Conservation (phyloP, 2,329 filamentous ascomycete genomes). For the Penicillium italicum region DNA sequence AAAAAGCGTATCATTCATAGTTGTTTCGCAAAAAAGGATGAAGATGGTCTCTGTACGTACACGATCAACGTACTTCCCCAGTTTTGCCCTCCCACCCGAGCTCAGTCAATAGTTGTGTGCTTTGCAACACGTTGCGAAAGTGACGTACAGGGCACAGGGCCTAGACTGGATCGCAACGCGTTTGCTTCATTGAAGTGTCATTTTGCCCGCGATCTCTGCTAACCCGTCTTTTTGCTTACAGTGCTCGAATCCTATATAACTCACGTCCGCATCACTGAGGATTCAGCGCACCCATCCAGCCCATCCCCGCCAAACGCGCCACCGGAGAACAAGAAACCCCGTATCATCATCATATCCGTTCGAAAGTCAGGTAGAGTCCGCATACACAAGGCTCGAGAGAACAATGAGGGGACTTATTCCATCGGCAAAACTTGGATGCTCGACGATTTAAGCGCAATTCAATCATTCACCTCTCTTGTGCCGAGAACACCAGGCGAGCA, state of each 20-base stretch:
- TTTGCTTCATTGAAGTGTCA: neutral
- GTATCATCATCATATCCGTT: slow-evolving; percentile 90
- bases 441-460: slow-evolving; percentile 79
- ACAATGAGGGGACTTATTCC: slow-evolving; percentile 87
- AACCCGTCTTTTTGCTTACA: slow-evolving; percentile 33
- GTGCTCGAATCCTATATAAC: slow-evolving; percentile 95
- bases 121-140: neutral
- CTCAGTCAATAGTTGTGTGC: neutral
- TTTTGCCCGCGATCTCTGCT: slow-evolving; percentile 17
- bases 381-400: slow-evolving; percentile 96
- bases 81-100: neutral
- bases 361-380: slow-evolving; percentile 87
- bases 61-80: neutral
- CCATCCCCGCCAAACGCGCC: slow-evolving; percentile 78
- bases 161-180: neutral
- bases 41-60: slow-evolving; percentile 74
- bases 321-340: slow-evolving; percentile 74
- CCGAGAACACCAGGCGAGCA: slow-evolving; percentile 58
- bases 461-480: slow-evolving; percentile 68
- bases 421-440: slow-evolving; percentile 98
- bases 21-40: slow-evolving; percentile 87
- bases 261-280: slow-evolving; percentile 88
- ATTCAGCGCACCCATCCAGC: slow-evolving; percentile 72
- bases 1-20: slow-evolving; percentile 91
- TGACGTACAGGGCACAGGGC: neutral